Conservation (phyloP, 2,329 filamentous ascomycete genomes). For the Sclerotinia borealis region DNA sequence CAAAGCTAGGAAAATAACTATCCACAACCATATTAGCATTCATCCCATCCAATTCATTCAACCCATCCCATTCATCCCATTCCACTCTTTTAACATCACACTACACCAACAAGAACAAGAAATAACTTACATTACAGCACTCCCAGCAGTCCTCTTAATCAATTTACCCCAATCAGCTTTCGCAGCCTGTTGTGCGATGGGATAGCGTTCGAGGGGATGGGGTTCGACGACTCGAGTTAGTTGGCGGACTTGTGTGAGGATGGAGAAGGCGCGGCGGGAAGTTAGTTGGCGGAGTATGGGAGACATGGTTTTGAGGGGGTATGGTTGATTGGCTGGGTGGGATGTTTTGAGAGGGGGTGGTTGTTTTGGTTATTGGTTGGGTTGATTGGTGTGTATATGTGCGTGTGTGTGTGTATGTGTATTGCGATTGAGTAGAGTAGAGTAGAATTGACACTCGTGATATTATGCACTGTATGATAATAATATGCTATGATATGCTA, state of each 20-base stretch:
- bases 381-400: background rate
- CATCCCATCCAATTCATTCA: background rate
- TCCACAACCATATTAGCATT: background rate
- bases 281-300: slow-evolving; percentile 5
- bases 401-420: background rate
- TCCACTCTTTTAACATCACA: too few species aligned
- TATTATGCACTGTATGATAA: background rate
- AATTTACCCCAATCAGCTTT: slow-evolving; percentile 1
- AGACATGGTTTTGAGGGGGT: slow-evolving; percentile 8
- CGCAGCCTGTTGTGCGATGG: slow-evolving; percentile 2
- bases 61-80: background rate
- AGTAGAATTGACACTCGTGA: background rate
- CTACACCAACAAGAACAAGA: background rate
- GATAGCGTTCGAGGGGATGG: slow-evolving; percentile 8
- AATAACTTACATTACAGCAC: slow-evolving; percentile 4
- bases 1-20: slow-evolving; percentile 12
- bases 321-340: background rate
- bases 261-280: slow-evolving; percentile 8
- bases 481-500: too few species aligned
- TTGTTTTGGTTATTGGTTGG: background rate
- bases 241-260: slow-evolving; percentile 2
- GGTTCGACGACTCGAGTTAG: slow-evolving; percentile 5
- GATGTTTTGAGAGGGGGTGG: background rate
- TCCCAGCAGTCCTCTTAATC: background rate
- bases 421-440: background rate